These are phyloP conservation scores for Ogataea zsoltii DNA, from an alignment of 805 yeast species.

Conservation along the genomic window DNA sequence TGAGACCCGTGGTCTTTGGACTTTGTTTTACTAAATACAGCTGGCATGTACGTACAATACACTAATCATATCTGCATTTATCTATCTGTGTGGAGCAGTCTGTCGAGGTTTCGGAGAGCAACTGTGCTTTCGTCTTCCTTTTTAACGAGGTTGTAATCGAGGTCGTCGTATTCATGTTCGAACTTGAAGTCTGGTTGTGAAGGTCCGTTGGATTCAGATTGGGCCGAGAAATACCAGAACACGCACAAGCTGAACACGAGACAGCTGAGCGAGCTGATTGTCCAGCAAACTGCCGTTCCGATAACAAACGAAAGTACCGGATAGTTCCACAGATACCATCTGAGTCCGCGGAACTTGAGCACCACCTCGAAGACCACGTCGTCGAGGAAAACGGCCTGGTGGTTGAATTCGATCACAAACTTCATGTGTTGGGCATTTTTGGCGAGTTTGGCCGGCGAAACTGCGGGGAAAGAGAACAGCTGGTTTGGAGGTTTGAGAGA, in stretches of 20 bases:
- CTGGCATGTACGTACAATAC: constrained; percentile 3
- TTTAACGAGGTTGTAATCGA: constrained; percentile 6
- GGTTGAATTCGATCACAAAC: constrained; percentile 25
- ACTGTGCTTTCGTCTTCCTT: constrained; percentile 7
- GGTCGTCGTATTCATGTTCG: constrained; percentile 1
- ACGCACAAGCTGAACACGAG: constrained; percentile 28
- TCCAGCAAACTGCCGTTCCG: constrained; percentile 43
- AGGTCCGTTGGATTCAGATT: background rate
- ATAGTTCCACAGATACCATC: constrained; percentile 42
- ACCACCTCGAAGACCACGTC: constrained; percentile 26
- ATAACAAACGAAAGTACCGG: constrained; percentile 34
- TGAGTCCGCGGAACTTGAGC: constrained; percentile 43
- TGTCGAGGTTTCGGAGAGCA: constrained; percentile 6
- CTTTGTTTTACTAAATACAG: background rate
- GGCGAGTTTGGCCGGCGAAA: constrained; percentile 1
- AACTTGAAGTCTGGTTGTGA: background rate
- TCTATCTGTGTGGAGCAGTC: constrained; percentile 3
- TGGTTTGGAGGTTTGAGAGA: constrained; percentile 12
- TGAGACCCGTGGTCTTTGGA: constrained; percentile 2
- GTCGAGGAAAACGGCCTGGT: constrained; percentile 16
- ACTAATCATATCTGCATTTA: background rate
- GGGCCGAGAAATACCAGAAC: constrained; percentile 24
- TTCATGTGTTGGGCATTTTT: constrained; percentile 20
- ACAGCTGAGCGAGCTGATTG: constrained; percentile 34
- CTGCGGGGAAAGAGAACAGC: constrained; percentile 6